Evolutionary conservation across 2,329 filamentous ascomycete genomes (phyloP), one percentile per base, ranked within the genome.

Genomic region (Epichloe sp.): DNA sequence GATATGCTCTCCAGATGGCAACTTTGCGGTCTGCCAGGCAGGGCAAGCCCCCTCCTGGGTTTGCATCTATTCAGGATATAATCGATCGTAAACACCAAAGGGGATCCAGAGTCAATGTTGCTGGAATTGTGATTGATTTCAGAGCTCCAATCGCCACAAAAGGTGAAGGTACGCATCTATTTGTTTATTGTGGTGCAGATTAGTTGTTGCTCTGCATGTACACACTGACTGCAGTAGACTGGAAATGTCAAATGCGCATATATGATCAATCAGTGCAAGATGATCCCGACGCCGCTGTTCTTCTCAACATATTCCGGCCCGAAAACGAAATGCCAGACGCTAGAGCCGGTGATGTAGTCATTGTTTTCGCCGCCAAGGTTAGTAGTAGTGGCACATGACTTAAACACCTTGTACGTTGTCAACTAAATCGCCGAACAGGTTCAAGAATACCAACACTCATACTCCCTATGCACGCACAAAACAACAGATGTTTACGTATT

Each of bases 71-170:
- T 57, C 60, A 67, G 55, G 62, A 72, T 34, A 61, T 80, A 19
- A 58, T 80, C 54, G 65, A 75, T 48, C 65, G 64, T 19, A 61
- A 63, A 23, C 51, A 65, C 44, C 45, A 56, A 8, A 15, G 57
- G 26, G 55, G 61, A 31, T 57, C 42, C 2, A 52, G 69, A 5
- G 70, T 82, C 55, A 83, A 72, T 65, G 68, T 93, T 41, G 75
- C 88, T 48, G 89, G 88, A 1, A 66, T 91, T 4, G 77, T 91
- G 3, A 78, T 79, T 48, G 86, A 91, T 58, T 75, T 73, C 47
- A 73, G 79, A 52, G 65, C 72, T 1, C 77, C 80, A 1, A 71
- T 70, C 0, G 51, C 62, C 11, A 80, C 80, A 1, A 68, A 54
- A 50, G 74, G 77, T 21, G 59, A 63, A 23, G 83, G 86, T 74